A percentile compares a stretch with the other conserved stretches of the same genome.
Evolutionary conservation across 164 flowering plant genomes (phyloP).

Genomic region (Cinnamomum micranthum): DNA sequence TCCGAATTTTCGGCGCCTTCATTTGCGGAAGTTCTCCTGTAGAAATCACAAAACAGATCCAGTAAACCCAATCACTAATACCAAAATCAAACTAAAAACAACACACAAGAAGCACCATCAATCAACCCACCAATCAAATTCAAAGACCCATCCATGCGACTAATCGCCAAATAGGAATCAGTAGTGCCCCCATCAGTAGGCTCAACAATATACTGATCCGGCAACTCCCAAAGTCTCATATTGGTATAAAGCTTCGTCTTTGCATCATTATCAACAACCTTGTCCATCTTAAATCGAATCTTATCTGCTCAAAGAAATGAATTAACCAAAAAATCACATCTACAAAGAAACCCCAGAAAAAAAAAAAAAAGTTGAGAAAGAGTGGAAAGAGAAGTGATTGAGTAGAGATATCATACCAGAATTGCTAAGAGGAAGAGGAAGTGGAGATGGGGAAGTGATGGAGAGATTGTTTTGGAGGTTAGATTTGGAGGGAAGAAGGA

Average conservation of each 20-base stretch:
- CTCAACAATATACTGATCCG: slow-evolving; percentile 86
- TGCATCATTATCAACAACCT: slow-evolving; percentile 44
- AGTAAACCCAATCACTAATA: neutral
- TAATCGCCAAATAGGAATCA: slow-evolving; percentile 55
- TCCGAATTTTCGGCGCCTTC: slow-evolving; percentile 64
- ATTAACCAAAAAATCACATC: neutral
- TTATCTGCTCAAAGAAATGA: slow-evolving; percentile 7
- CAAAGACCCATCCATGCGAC: slow-evolving; percentile 77
- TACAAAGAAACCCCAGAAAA: neutral
- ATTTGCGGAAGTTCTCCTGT: slow-evolving; percentile 63
- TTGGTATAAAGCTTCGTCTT: slow-evolving; percentile 54
- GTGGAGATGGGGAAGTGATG: neutral
- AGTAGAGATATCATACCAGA: neutral
- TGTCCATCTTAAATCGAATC: slow-evolving; percentile 46
- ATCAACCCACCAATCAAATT: slow-evolving; percentile 54
- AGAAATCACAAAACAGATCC: slow-evolving; percentile 1
- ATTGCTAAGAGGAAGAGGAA: neutral
- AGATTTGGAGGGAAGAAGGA: neutral
- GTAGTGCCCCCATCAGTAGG: slow-evolving; percentile 69
- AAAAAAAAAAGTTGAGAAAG: neutral
- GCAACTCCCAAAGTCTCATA: slow-evolving; percentile 91
- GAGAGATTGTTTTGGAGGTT: neutral
- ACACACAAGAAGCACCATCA: neutral
- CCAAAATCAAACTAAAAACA: neutral
- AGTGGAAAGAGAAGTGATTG: neutral